These are phyloP conservation scores for Trichaptum fuscoviolaceum DNA, from an alignment of 768 basidiomycete genomes.

Conservation along the genomic window DNA sequence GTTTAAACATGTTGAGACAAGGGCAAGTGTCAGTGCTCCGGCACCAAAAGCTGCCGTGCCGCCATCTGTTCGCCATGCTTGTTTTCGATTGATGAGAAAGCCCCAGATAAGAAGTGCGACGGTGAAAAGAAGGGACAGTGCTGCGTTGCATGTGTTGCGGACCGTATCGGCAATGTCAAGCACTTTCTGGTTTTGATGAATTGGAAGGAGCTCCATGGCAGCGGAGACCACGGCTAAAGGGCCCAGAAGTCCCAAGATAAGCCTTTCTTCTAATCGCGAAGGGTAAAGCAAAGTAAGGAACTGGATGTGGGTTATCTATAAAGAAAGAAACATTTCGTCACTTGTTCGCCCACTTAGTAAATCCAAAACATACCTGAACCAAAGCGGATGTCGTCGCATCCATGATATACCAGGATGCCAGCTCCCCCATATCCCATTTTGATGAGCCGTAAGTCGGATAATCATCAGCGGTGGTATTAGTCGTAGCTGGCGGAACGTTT, in stretches of 20 bases:
- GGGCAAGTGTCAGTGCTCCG: slow-evolving; percentile 76
- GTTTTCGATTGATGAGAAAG: slow-evolving; percentile 76
- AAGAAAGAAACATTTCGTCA: not conserved
- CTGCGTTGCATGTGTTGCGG: slow-evolving; percentile 93
- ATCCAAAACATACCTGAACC: slow-evolving; percentile 61
- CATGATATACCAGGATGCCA: slow-evolving; percentile 81
- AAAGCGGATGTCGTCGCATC: slow-evolving; percentile 79
- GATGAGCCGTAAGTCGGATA: not conserved
- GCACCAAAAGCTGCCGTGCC: slow-evolving; percentile 92
- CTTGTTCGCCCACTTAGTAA: not conserved
- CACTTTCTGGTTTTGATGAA: slow-evolving; percentile 38
- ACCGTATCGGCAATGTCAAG: slow-evolving; percentile 62
- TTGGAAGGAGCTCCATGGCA: slow-evolving; percentile 76
- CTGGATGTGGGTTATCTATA: slow-evolving; percentile 93
- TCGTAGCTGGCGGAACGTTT: slow-evolving; percentile 56
- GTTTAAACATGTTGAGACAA: slow-evolving; percentile 79
- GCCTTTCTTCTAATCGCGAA: slow-evolving; percentile 77
- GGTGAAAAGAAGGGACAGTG: slow-evolving; percentile 93
- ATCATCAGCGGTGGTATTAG: slow-evolving; percentile 22
- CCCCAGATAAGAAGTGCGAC: slow-evolving; percentile 91
- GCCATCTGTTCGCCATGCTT: slow-evolving; percentile 96
- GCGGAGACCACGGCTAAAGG: slow-evolving; percentile 85
- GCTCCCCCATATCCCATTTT: slow-evolving; percentile 58
- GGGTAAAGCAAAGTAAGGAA: slow-evolving; percentile 95
- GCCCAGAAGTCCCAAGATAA: slow-evolving; percentile 84